phyloP scores from a whole-genome alignment of 768 basidiomycete species.

The Phanerochaete carnosa region DNA sequence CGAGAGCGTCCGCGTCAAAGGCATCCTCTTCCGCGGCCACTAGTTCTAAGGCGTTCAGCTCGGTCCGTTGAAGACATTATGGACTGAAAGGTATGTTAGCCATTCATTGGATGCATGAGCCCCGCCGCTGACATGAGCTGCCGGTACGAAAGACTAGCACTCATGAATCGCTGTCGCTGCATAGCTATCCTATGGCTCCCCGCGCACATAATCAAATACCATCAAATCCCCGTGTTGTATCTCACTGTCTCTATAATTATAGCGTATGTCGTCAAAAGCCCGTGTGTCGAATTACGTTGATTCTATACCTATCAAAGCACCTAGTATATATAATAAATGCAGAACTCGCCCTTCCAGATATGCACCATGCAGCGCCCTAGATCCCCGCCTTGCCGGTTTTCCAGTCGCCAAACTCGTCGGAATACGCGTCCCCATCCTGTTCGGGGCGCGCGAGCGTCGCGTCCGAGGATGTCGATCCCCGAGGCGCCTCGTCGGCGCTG shows the following conservation, averaged over 20 bases:
- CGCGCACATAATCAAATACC: too few relatives aligned
- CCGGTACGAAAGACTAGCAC: too few relatives aligned
- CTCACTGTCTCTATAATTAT: not conserved
- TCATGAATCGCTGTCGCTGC: too few relatives aligned
- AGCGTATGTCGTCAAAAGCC: not conserved
- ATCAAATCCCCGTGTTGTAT: too few relatives aligned
- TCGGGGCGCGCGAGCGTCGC: conserved; percentile 29
- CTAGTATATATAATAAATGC: not conserved
- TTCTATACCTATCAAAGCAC: not conserved
- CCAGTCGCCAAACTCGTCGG: conserved; percentile 25
- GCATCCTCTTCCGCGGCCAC: too few relatives aligned
- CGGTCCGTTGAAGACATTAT: too few relatives aligned
- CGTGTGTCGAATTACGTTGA: not conserved
- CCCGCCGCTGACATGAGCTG: too few relatives aligned
- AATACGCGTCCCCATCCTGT: conserved; percentile 12
- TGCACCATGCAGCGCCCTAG: not conserved
- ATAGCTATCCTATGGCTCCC: too few relatives aligned
- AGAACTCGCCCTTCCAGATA: not conserved
- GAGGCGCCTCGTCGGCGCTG: conserved; percentile 31
- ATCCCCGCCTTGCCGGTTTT: not conserved
- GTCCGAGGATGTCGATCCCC: conserved; percentile 35
- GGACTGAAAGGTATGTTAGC: too few relatives aligned
- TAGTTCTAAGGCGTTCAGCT: too few relatives aligned
- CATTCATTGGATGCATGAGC: too few relatives aligned
- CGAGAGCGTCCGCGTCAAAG: too few relatives aligned